phyloP scores from a whole-genome alignment of 371 early-diverging fungal species.

The Phascolomyces articulosus region DNA sequence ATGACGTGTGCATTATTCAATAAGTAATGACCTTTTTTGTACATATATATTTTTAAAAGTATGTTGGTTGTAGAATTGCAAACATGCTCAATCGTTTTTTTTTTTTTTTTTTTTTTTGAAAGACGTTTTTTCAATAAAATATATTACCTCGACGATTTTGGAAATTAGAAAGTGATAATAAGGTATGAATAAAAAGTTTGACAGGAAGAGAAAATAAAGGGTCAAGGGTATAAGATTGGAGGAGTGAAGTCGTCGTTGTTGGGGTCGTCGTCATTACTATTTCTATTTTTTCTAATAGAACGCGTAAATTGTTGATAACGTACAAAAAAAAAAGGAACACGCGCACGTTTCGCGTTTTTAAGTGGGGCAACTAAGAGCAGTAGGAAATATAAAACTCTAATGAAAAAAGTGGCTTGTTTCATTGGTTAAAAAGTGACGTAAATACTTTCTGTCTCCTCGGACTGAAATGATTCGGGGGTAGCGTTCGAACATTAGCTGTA shows the following conservation, averaged over 20 bases:
- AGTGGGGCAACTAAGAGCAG: no score
- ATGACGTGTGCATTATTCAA: not conserved
- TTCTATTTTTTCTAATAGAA: not conserved
- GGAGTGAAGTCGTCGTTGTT: not conserved
- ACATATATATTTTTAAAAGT: not conserved
- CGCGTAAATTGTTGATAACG: not conserved
- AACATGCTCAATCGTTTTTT: not conserved
- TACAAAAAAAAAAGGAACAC: no score
- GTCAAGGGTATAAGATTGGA: not conserved
- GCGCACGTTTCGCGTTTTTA: no score
- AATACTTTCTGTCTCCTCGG: no score
- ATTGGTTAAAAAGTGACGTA: no score
- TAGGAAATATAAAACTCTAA: no score
- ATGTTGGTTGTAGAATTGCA: not conserved
- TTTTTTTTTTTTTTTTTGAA: not conserved
- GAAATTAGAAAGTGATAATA: not conserved
- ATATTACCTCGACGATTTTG: not conserved
- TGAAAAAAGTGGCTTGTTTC: no score
- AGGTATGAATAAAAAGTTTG: not conserved
- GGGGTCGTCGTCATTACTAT: not conserved
- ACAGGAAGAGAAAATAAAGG: not conserved
- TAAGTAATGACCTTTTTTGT: constrained; percentile 3
- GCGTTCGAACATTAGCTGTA: no score
- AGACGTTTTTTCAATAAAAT: not conserved
- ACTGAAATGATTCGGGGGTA: no score